Evolutionary conservation across 2,329 filamentous ascomycete genomes (phyloP).

Genomic region (Aspergillus fijiensis): DNA sequence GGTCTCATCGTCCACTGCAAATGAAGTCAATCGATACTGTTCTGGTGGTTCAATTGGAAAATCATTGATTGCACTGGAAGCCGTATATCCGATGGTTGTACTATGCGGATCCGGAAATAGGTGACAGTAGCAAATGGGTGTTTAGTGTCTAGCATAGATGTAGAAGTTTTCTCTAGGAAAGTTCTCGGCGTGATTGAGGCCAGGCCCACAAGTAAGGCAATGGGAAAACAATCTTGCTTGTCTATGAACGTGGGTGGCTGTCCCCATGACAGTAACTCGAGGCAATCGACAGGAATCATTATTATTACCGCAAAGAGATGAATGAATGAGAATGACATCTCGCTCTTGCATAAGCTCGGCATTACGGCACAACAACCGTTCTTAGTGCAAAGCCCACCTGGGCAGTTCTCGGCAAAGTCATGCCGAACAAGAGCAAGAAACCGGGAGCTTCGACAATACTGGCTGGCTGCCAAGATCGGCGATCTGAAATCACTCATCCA

Average conservation of each 20-base stretch:
- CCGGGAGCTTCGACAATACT: neutral
- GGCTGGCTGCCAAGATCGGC: neutral
- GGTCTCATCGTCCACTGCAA: neutral
- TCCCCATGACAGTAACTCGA: too few species aligned
- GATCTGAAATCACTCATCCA: neutral
- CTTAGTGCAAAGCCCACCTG: neutral
- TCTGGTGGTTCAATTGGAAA: conserved; percentile 3
- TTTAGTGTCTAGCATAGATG: too few species aligned
- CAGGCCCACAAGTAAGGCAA: too few species aligned
- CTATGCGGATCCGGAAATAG: too few species aligned
- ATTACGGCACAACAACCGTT: conserved; percentile 11
- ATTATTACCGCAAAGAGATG: neutral
- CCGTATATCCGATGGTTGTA: conserved; percentile 8
- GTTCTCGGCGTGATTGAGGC: too few species aligned
- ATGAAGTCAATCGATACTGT: neutral
- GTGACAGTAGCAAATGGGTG: too few species aligned
- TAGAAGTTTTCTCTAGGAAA: too few species aligned
- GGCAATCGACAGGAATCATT: too few species aligned
- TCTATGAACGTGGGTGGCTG: too few species aligned
- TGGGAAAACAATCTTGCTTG: too few species aligned
- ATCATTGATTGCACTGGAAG: neutral
- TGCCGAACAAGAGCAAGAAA: conserved; percentile 13
- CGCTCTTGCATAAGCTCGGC: conserved; percentile 8
- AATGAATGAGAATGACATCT: neutral
- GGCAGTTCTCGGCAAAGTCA: conserved; percentile 16